Evolutionary conservation across 495 filamentous ascomycete species (phyloP).

Genomic region (Penicillium manginii): DNA sequence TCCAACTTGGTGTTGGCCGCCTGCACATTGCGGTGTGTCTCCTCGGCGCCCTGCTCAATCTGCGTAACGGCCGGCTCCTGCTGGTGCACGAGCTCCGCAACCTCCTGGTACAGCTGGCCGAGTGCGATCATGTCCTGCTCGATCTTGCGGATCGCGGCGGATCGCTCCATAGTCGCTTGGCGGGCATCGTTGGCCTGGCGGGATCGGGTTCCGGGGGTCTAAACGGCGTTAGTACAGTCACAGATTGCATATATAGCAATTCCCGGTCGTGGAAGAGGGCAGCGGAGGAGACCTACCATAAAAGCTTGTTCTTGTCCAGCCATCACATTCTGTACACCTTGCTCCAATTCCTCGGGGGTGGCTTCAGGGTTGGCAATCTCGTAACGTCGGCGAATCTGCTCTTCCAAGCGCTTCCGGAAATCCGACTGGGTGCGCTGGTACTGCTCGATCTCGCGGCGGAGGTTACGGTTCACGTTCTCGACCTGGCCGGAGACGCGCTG

Average conservation of each 20-base stretch:
- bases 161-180: slow-evolving; percentile 77
- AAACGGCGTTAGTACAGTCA: background rate
- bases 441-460: slow-evolving; percentile 75
- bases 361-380: slow-evolving; percentile 87
- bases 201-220: slow-evolving; percentile 70
- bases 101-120: slow-evolving; percentile 79
- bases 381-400: slow-evolving; percentile 85
- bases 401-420: slow-evolving; percentile 76
- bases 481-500: slow-evolving; percentile 76
- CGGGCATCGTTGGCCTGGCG: slow-evolving; percentile 79
- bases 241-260: no score
- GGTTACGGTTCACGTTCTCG: slow-evolving; percentile 72
- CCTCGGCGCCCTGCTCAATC: slow-evolving; percentile 81
- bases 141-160: slow-evolving; percentile 89
- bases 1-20: slow-evolving; percentile 81
- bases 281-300: slow-evolving; percentile 44
- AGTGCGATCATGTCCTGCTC: slow-evolving; percentile 86
- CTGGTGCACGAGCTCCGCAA: slow-evolving; percentile 79
- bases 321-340: slow-evolving; percentile 72
- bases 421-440: slow-evolving; percentile 78
- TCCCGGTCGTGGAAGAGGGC: no score
- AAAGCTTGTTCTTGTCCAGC: slow-evolving; percentile 74
- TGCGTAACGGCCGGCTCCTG: slow-evolving; percentile 76
- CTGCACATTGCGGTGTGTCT: slow-evolving; percentile 75
- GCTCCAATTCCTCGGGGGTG: slow-evolving; percentile 75